A percentile compares a stretch with the other conserved stretches of the same genome.
These are phyloP conservation scores for Amphirosellinia nigrospora DNA, from an alignment of 495 filamentous ascomycete species.

Conservation along the genomic window DNA sequence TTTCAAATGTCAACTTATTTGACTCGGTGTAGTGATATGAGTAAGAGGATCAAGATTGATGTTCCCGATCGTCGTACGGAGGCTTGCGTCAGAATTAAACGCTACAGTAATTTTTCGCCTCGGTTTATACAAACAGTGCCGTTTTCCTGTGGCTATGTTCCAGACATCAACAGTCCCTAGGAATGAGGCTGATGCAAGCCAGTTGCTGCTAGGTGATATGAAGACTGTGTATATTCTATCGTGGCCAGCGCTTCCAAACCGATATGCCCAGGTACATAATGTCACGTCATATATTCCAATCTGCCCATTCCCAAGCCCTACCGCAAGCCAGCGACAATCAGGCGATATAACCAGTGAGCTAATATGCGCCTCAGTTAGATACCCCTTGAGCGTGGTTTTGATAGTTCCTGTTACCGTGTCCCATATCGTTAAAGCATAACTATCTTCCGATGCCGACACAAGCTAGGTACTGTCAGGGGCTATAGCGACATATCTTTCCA, in stretches of 20 bases:
- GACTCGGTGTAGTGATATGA: neutral
- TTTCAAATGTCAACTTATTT: neutral
- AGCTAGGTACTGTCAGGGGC: too few species aligned
- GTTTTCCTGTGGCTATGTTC: constrained; percentile 32
- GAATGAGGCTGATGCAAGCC: constrained; percentile 40
- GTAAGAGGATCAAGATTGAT: neutral
- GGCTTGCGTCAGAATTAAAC: neutral
- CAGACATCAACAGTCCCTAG: constrained; percentile 46
- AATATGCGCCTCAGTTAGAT: too few species aligned
- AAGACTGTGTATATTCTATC: neutral
- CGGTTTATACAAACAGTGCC: neutral
- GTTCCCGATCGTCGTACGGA: neutral
- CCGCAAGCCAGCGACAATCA: constrained; percentile 9
- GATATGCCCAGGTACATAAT: neutral
- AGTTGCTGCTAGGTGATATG: constrained; percentile 16
- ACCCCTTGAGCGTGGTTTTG: neutral
- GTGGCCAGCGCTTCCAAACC: neutral
- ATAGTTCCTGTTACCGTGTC: neutral
- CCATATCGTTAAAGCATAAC: too few species aligned
- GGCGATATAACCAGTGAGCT: neutral
- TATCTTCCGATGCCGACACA: too few species aligned
- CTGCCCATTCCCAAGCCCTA: neutral
- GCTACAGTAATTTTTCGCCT: neutral
- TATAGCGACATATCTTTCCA: too few species aligned
- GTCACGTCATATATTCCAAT: neutral